Conservation (phyloP, 2,329 filamentous ascomycete species). For the Sarocladium strictum region DNA sequence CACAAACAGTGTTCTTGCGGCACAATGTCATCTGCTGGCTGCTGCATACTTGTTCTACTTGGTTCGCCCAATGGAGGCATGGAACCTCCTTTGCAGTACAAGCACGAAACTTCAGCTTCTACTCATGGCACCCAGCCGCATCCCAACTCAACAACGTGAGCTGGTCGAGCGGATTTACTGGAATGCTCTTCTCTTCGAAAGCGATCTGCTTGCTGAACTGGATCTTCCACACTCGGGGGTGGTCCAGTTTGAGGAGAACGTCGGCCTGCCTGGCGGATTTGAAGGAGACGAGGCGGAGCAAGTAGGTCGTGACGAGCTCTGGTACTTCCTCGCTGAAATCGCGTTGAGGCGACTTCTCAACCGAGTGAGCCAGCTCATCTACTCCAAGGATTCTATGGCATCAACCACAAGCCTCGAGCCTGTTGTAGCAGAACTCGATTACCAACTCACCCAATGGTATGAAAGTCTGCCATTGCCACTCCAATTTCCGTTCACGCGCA, state of each 20-base stretch:
- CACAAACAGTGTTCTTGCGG: slow-evolving; percentile 68
- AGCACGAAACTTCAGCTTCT: slow-evolving; percentile 78
- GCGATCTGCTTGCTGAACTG: slow-evolving; percentile 70
- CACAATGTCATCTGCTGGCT: slow-evolving; percentile 74
- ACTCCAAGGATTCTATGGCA: slow-evolving; percentile 65
- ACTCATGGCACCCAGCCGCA: slow-evolving; percentile 64
- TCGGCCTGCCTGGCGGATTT: slow-evolving; percentile 72
- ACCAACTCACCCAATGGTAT: slow-evolving; percentile 80
- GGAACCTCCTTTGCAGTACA: slow-evolving; percentile 72
- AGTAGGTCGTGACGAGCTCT: slow-evolving; percentile 69
- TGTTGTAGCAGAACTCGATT: slow-evolving; percentile 74
- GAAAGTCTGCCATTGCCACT: slow-evolving; percentile 68
- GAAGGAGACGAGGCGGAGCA: slow-evolving; percentile 61
- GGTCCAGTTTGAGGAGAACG: slow-evolving; percentile 74
- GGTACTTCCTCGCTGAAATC: slow-evolving; percentile 83
- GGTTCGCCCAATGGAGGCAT: slow-evolving; percentile 75
- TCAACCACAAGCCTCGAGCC: slow-evolving; percentile 70
- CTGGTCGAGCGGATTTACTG: slow-evolving; percentile 75
- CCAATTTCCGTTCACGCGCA: slow-evolving; percentile 68
- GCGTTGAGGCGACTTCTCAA: slow-evolving; percentile 71
- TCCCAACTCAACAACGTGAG: slow-evolving; percentile 65
- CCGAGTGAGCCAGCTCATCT: slow-evolving; percentile 72
- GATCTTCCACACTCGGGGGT: slow-evolving; percentile 80
- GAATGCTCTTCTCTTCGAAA: slow-evolving; percentile 77
- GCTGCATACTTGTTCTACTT: slow-evolving; percentile 80